Percentiles rank a stretch among this genome's conserved stretches.
These are phyloP conservation scores for Amphicarpaea edgeworthii DNA, from an alignment of 306 rosid genomes.

Conservation along the genomic window DNA sequence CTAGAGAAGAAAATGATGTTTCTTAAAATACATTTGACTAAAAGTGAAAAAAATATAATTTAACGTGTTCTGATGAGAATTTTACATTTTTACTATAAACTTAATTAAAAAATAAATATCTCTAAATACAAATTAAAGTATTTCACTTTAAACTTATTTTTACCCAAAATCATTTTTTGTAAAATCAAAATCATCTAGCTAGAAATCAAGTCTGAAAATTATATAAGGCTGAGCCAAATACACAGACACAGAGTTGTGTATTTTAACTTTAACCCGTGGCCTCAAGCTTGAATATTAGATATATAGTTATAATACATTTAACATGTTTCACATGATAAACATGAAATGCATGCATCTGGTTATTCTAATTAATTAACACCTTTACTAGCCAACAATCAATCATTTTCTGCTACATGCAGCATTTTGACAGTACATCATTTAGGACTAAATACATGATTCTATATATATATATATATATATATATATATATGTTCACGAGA, in stretches of 20 bases:
- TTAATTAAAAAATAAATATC: neutral
- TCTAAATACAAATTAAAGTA: neutral
- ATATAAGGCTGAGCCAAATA: neutral
- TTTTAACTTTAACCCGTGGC: too few species aligned
- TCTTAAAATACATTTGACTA: neutral
- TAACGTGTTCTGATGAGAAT: neutral
- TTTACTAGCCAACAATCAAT: conserved; percentile 21
- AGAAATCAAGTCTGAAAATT: neutral
- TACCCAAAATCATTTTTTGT: neutral
- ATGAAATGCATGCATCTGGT: neutral
- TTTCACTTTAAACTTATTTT: neutral
- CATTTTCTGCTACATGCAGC: conserved; percentile 17
- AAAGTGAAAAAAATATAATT: neutral
- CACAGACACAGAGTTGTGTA: too few species aligned
- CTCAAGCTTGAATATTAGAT: too few species aligned
- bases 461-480: too few species aligned
- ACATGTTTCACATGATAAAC: neutral
- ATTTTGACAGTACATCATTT: conserved; percentile 18
- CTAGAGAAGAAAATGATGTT: neutral
- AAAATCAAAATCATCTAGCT: neutral
- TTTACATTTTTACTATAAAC: neutral
- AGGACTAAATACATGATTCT: conserved; percentile 30
- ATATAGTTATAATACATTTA: neutral
- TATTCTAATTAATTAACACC: neutral
- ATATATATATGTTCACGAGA: conserved; percentile 18